Percentiles rank a stretch among this genome's conserved stretches.
Evolutionary conservation across 805 yeast species (phyloP).

Genomic region (Pichia pseudocactophila): DNA sequence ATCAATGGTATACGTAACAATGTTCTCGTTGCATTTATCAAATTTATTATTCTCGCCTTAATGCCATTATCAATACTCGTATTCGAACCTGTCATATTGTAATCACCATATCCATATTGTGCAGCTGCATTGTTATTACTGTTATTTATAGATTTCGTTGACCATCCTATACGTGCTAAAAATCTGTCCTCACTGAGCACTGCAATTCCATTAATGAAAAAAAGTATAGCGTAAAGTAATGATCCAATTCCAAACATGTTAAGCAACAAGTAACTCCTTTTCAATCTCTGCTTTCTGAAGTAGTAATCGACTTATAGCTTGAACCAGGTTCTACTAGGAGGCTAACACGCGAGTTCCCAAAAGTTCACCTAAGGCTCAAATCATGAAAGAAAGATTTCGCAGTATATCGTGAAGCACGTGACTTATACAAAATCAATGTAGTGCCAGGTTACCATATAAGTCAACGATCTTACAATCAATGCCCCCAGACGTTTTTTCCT

Average conservation of each 20-base stretch:
- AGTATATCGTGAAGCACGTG: no score
- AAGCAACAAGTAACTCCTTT: background rate
- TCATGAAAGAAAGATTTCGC: no score
- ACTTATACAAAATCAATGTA: no score
- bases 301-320: background rate
- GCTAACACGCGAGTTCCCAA: no score
- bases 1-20: constrained; percentile 49
- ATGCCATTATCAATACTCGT: constrained; percentile 15
- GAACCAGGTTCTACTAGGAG: background rate
- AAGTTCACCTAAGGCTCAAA: no score
- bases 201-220: constrained; percentile 48
- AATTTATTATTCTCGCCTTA: constrained; percentile 42
- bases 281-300: no score
- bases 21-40: constrained; percentile 52
- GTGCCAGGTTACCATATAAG: no score
- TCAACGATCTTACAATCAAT: no score
- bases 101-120: constrained; percentile 10
- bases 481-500: no score
- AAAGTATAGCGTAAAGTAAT: constrained; percentile 41
- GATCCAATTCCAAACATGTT: constrained; percentile 50
- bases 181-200: constrained; percentile 54
- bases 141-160: constrained; percentile 29
- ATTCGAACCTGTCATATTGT: constrained; percentile 15
- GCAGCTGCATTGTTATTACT: constrained; percentile 20
- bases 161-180: constrained; percentile 38